Conservation (phyloP, 495 filamentous ascomycete species). For the Penicillium paradoxum region DNA sequence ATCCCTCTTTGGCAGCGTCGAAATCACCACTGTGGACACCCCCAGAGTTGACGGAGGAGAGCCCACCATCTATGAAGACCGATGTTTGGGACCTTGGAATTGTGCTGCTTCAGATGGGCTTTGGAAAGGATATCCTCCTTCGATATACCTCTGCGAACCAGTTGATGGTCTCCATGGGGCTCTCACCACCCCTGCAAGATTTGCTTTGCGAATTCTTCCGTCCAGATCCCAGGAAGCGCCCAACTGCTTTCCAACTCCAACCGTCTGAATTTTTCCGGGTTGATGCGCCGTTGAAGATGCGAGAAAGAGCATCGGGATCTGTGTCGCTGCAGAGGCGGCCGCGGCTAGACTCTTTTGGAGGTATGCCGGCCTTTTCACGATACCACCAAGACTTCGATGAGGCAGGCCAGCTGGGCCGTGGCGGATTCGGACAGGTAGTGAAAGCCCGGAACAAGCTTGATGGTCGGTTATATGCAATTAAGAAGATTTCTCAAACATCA, state of each 20-base stretch:
- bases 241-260: slow-evolving; percentile 82
- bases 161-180: slow-evolving; percentile 55
- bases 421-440: slow-evolving; percentile 96
- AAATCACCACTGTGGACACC: slow-evolving; percentile 80
- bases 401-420: slow-evolving; percentile 80
- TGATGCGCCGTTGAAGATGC: slow-evolving; percentile 44
- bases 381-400: slow-evolving; percentile 89
- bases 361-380: slow-evolving; percentile 51
- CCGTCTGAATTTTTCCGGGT: slow-evolving; percentile 80
- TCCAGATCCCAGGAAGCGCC: slow-evolving; percentile 72
- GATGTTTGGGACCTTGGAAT: slow-evolving; percentile 95
- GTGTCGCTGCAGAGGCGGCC: slow-evolving; percentile 37
- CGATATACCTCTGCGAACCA: slow-evolving; percentile 74
- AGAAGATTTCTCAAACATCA: slow-evolving; percentile 86
- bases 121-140: slow-evolving; percentile 69
- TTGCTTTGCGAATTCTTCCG: slow-evolving; percentile 79
- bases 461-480: slow-evolving; percentile 88
- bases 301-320: slow-evolving; percentile 35
- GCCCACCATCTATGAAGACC: slow-evolving; percentile 66
- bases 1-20: slow-evolving; percentile 50
- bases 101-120: slow-evolving; percentile 88
- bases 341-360: slow-evolving; percentile 44
- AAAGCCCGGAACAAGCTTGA: slow-evolving; percentile 92
- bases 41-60: slow-evolving; percentile 65
- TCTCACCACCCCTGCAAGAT: slow-evolving; percentile 73